Conservation (phyloP, 202 grass and related monocot species). For the Zoysia matrella region DNA sequence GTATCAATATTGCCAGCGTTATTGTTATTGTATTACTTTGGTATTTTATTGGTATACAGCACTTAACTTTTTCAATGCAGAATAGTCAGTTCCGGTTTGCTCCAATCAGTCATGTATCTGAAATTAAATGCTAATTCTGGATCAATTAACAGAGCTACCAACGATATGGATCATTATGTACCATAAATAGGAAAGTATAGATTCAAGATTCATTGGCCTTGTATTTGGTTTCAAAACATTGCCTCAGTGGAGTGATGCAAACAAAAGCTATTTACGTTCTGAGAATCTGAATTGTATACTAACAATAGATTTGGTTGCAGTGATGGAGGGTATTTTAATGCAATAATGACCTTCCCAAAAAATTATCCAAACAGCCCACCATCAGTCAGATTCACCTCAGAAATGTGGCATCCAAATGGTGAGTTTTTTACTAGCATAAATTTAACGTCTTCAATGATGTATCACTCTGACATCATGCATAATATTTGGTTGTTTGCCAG, state of each 20-base stretch:
- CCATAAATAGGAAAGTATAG: too few species aligned
- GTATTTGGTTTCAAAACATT: background rate
- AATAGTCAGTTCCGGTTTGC: background rate
- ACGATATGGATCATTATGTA: too few species aligned
- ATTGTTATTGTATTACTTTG: background rate
- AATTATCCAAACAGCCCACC: slow-evolving; percentile 98
- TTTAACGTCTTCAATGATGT: slow-evolving; percentile 27
- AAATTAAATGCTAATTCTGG: slow-evolving; percentile 13
- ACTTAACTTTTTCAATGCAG: background rate
- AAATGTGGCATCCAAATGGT: slow-evolving; percentile 99
- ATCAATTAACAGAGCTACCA: background rate
- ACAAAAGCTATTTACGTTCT: background rate
- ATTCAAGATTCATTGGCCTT: background rate
- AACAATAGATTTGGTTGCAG: slow-evolving; percentile 44
- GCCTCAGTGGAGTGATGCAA: background rate
- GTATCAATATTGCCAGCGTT: background rate
- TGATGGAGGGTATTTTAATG: slow-evolving; percentile 98
- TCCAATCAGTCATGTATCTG: background rate
- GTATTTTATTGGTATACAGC: background rate
- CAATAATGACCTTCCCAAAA: slow-evolving; percentile 94
- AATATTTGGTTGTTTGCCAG: slow-evolving; percentile 51
- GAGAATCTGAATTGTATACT: background rate
- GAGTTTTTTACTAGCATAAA: slow-evolving; percentile 14
- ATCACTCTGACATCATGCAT: slow-evolving; percentile 28
- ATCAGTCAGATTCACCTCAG: slow-evolving; percentile 89